These are phyloP conservation scores for Lojkania enalia DNA, from an alignment of 2,329 filamentous ascomycete species.

Conservation along the genomic window DNA sequence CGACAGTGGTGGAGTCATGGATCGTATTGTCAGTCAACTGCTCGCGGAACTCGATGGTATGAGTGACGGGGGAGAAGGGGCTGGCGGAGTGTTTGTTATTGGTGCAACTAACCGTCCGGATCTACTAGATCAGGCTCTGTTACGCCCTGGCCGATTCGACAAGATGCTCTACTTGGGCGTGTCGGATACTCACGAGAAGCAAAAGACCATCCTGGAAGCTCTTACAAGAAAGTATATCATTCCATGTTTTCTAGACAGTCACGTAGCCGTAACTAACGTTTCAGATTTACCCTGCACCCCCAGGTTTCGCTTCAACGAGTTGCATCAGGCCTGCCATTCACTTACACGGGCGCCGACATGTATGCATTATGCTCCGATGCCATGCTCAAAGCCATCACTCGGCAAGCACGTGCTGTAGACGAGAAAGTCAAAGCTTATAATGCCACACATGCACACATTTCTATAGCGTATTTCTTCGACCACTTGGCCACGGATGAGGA, in stretches of 20 bases:
- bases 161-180: slow-evolving; percentile 98
- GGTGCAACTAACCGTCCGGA: slow-evolving; percentile 95
- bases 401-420: slow-evolving; percentile 83
- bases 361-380: slow-evolving; percentile 97
- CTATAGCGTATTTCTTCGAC: slow-evolving; percentile 94
- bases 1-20: slow-evolving; percentile 97
- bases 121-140: slow-evolving; percentile 83
- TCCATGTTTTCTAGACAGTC: neutral
- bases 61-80: slow-evolving; percentile 82
- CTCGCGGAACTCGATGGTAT: slow-evolving; percentile 96
- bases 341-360: slow-evolving; percentile 95
- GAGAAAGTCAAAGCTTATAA: slow-evolving; percentile 76
- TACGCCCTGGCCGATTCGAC: slow-evolving; percentile 90
- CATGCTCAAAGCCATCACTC: slow-evolving; percentile 97
- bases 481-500: slow-evolving; percentile 83
- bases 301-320: slow-evolving; percentile 74
- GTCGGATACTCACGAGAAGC: slow-evolving; percentile 95
- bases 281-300: slow-evolving; percentile 81
- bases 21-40: slow-evolving; percentile 92
- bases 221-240: slow-evolving; percentile 82
- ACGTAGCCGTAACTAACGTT: slow-evolving; percentile 7
- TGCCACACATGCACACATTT: slow-evolving; percentile 58
- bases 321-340: slow-evolving; percentile 81
- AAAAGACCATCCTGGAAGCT: slow-evolving; percentile 90
- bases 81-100: slow-evolving; percentile 91